Evolutionary conservation across 2,329 filamentous ascomycete genomes (phyloP), one percentile per base, ranked within the genome.

Genomic region (Calonectria leucothoes): DNA sequence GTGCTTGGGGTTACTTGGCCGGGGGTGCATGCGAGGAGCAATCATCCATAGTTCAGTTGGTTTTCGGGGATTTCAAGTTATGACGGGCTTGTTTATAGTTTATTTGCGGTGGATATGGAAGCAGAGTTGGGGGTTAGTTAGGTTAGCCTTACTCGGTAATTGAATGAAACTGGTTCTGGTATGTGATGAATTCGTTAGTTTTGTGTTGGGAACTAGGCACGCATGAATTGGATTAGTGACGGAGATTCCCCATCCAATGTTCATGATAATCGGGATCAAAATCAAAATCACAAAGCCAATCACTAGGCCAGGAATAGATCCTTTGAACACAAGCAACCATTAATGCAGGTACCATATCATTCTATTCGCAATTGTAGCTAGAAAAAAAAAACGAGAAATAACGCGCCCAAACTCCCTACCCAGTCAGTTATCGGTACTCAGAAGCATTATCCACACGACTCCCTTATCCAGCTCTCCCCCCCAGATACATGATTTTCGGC

Each of bases 331-430:
- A 3, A 8, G 39, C 39, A 45, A n/a, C 20, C 39, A 10, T 23
- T 2, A 31, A 33, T 0, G 68, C 48, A 68, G 39, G 65, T 69
- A 70, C 45, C 63, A 72, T 71, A 75, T 75, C 76, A 77, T 76
- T 79, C 76, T 79, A 79, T 80, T 77, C 71, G 49, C 74, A 52
- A 63, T 72, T 73, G 69, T 57, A 74, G 37, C 75, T 66, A 55
- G 14, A 64, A 71, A 77, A 55, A 31, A 55, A 55, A 45, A 45
- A 52, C 25, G 27, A 51, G 15, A 20, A 20, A 25, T 61, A 78
- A 65, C 70, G 65, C 78, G 76, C 78, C 77, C 68, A 74, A 79
- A 79, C 78, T 79, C 78, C 78, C 68, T 72, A 74, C 66, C 78
- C 74, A 74, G 71, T 70, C 74, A 74, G 71, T 70, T 76, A 75